phyloP scores from a whole-genome alignment of 768 basidiomycete species.

The Phaeolepiota aurea region DNA sequence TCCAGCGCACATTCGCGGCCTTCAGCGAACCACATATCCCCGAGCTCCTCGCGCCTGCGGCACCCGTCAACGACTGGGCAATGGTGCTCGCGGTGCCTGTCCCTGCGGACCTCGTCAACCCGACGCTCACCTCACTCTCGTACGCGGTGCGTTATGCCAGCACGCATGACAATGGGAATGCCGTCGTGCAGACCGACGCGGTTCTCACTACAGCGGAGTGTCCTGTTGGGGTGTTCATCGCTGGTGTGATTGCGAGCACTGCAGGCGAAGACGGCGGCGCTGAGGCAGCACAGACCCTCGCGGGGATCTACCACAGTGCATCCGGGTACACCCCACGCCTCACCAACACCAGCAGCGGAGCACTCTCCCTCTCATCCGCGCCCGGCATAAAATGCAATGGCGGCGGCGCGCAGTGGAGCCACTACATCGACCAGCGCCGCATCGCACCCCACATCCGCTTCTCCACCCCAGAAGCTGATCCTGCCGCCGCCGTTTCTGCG shows the following conservation, averaged over 20 bases:
- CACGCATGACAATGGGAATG: not conserved
- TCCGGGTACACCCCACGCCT: not conserved
- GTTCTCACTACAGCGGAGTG: not conserved
- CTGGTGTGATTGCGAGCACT: too few species aligned
- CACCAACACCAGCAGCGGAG: not conserved
- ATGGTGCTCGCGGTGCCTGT: too few species aligned
- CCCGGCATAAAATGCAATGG: not conserved
- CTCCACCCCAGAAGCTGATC: not conserved
- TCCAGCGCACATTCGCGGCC: not conserved
- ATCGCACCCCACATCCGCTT: not conserved
- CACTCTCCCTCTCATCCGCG: not conserved
- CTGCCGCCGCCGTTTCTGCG: too few species aligned
- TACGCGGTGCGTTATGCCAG: too few species aligned
- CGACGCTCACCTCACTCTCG: not conserved
- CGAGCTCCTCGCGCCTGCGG: too few species aligned
- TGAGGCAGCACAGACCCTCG: not conserved
- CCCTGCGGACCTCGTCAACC: not conserved
- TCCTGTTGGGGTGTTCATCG: not conserved
- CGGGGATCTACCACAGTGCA: not conserved
- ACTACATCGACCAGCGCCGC: not conserved
- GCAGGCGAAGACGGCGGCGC: too few species aligned
- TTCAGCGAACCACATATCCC: not conserved
- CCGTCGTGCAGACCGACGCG: not conserved
- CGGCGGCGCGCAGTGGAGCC: not conserved
- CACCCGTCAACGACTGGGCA: too few species aligned